Conservation (phyloP, 2,329 filamentous ascomycete genomes). For the Neopestalotiopsis sp. region DNA sequence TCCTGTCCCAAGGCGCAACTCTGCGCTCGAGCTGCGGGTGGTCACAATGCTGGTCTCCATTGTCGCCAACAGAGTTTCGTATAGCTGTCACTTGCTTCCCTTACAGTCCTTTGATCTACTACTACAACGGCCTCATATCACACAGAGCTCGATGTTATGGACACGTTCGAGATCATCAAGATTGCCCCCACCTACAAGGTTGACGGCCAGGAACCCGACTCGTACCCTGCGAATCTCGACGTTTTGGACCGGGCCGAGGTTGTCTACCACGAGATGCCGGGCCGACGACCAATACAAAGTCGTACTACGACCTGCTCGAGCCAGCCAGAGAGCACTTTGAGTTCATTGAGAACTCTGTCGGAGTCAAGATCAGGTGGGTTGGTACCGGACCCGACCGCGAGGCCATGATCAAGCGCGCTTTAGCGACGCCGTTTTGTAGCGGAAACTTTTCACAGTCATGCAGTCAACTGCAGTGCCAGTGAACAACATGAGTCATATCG, state of each 20-base stretch:
- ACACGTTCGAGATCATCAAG: slow-evolving; percentile 77
- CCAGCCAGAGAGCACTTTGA: slow-evolving; percentile 70
- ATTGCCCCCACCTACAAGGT: slow-evolving; percentile 73
- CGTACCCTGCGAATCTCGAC: slow-evolving; percentile 69
- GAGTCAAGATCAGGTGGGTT: slow-evolving; percentile 68
- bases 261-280: slow-evolving; percentile 70
- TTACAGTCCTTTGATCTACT: too few relatives aligned
- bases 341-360: slow-evolving; percentile 70
- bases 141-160: slow-evolving; percentile 67
- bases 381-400: slow-evolving; percentile 71
- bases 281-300: slow-evolving; percentile 66
- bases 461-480: too few relatives aligned
- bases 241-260: slow-evolving; percentile 65
- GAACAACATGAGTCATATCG: too few relatives aligned
- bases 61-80: too few relatives aligned
- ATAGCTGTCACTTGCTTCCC: too few relatives aligned
- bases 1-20: too few relatives aligned
- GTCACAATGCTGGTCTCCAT: too few relatives aligned
- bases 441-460: too few relatives aligned
- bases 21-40: too few relatives aligned
- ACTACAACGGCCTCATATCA: too few relatives aligned
- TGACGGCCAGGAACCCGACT: slow-evolving; percentile 52
- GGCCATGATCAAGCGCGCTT: slow-evolving; percentile 59
- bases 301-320: slow-evolving; percentile 67
- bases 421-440: background rate